Evolutionary conservation across 192 early-diverging fungal species (phyloP).

Genomic region (Allomyces macrogynus): DNA sequence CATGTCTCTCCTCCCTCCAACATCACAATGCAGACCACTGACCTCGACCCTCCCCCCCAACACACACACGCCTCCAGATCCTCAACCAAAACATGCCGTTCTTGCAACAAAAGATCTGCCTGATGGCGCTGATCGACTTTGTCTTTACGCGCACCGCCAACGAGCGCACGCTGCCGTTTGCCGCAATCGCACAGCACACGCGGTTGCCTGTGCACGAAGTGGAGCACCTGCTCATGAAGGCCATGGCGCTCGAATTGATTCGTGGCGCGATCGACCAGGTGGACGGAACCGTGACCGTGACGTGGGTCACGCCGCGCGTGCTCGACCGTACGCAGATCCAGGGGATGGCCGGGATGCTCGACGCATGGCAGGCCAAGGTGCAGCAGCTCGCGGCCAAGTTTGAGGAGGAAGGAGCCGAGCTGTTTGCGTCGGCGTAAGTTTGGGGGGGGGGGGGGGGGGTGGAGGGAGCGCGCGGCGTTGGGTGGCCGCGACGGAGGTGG

Average conservation of each 20-base stretch:
- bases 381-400: constrained; percentile 44
- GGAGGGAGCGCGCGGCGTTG: too few relatives aligned
- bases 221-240: constrained; percentile 97
- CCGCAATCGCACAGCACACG: constrained; percentile 60
- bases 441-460: too few relatives aligned
- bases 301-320: constrained; percentile 97
- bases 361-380: constrained; percentile 72
- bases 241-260: constrained; percentile 76
- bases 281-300: constrained; percentile 60
- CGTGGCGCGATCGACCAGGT: constrained; percentile 92
- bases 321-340: constrained; percentile 76
- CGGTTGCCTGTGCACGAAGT: constrained; percentile 60
- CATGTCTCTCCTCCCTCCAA: not conserved
- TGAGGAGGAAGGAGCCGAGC: constrained; percentile 50
- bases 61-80: constrained; percentile 17
- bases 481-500: too few relatives aligned
- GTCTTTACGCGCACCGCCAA: constrained; percentile 70
- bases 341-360: constrained; percentile 56
- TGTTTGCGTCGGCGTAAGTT: constrained; percentile 8
- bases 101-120: constrained; percentile 84
- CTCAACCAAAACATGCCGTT: constrained; percentile 52
- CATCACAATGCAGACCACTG: too few relatives aligned
- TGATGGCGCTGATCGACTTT: constrained; percentile 90
- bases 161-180: constrained; percentile 57
- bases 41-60: too few relatives aligned